A percentile compares a stretch with the other conserved stretches of the same genome.
Evolutionary conservation across 2,329 filamentous ascomycete genomes (phyloP).

Genomic region (Stagonosporopsis rhizophila): DNA sequence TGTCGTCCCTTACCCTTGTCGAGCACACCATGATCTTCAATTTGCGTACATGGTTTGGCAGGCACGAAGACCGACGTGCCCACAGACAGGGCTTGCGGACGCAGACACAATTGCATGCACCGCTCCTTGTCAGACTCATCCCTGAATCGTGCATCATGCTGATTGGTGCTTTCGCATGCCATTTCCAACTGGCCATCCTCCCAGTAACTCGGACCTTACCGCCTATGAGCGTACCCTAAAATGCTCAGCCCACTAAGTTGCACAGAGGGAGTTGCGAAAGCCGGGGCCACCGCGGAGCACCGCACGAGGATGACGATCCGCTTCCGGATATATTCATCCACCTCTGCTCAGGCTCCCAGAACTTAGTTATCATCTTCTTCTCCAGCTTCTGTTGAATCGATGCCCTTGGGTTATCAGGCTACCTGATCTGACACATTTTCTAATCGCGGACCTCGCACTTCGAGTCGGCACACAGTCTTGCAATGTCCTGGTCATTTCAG

Average conservation of each 20-base stretch:
- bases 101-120: slow-evolving; percentile 8
- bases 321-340: slow-evolving; percentile 29
- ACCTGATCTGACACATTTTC: neutral
- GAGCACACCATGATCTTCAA: slow-evolving; percentile 14
- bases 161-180: slow-evolving; percentile 11
- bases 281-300: slow-evolving; percentile 30
- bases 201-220: slow-evolving; percentile 16
- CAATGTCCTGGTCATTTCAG: slow-evolving; percentile 43
- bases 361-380: neutral
- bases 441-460: neutral
- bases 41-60: slow-evolving; percentile 10
- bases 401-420: neutral
- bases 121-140: slow-evolving; percentile 15
- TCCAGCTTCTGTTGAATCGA: neutral
- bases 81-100: slow-evolving; percentile 1
- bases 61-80: slow-evolving; percentile 10
- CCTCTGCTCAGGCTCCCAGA: slow-evolving; percentile 1
- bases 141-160: slow-evolving; percentile 5
- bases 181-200: slow-evolving; percentile 21
- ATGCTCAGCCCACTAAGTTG: slow-evolving; percentile 29
- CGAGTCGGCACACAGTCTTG: neutral
- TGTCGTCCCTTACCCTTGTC: slow-evolving; percentile 11
- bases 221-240: slow-evolving; percentile 22
- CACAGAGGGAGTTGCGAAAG: slow-evolving; percentile 23
- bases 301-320: slow-evolving; percentile 21